Evolutionary conservation across 805 yeast species (phyloP).

Genomic region (Nakazawaea anatomiae): DNA sequence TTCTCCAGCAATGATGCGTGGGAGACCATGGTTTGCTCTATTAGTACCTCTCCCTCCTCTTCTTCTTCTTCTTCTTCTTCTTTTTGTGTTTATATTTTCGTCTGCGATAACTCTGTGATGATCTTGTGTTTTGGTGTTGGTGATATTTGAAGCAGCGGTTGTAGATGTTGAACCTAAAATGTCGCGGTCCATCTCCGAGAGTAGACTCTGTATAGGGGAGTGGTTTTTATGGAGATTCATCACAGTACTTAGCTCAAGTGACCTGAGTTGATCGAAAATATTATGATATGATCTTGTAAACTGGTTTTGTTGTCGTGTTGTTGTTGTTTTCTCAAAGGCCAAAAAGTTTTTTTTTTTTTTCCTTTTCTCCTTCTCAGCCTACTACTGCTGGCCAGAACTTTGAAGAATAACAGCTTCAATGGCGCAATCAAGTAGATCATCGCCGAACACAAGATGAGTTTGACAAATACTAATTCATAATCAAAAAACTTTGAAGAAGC

Average conservation of each 20-base stretch:
- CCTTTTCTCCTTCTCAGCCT: too few relatives aligned
- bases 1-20: background rate
- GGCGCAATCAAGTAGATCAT: too few relatives aligned
- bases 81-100: background rate
- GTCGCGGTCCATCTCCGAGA: constrained; percentile 4
- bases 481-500: too few relatives aligned
- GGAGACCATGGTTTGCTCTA: background rate
- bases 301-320: too few relatives aligned
- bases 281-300: background rate
- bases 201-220: background rate
- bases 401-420: too few relatives aligned
- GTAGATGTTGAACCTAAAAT: background rate
- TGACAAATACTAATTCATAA: too few relatives aligned
- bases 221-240: constrained; percentile 10
- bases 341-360: too few relatives aligned
- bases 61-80: background rate
- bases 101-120: background rate
- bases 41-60: background rate
- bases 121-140: background rate
- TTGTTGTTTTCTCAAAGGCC: too few relatives aligned
- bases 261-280: background rate
- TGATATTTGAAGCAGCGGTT: background rate
- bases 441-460: too few relatives aligned
- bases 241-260: background rate
- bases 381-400: too few relatives aligned